phyloP scores from a whole-genome alignment of 106 monocot species.

The Gastrodia elata region DNA sequence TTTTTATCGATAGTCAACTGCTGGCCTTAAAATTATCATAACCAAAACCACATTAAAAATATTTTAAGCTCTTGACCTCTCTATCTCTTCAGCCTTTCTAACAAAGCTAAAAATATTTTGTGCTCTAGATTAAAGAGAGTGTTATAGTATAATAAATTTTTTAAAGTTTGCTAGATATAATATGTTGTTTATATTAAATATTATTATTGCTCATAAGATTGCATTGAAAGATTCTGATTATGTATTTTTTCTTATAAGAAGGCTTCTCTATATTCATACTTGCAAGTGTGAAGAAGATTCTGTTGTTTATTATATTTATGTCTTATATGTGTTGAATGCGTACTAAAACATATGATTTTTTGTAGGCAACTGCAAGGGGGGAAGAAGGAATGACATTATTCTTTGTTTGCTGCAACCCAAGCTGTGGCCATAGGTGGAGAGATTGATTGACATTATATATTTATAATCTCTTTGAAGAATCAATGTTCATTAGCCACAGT shows the following conservation, averaged over 20 bases:
- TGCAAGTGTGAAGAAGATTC: background rate
- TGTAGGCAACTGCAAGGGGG: constrained; percentile 26
- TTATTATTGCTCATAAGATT: background rate
- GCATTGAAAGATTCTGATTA: background rate
- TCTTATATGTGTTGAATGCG: background rate
- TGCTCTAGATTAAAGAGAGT: too few species aligned
- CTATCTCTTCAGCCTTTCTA: too few species aligned
- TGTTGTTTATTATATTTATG: background rate
- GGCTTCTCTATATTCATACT: too few species aligned
- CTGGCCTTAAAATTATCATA: too few species aligned
- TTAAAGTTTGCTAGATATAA: background rate
- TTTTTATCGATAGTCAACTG: too few species aligned
- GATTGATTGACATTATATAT: constrained; percentile 7
- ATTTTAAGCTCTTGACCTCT: too few species aligned
- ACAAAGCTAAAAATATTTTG: too few species aligned
- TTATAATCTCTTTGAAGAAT: too few species aligned
- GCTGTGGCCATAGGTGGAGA: constrained; percentile 9
- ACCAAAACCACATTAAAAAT: too few species aligned
- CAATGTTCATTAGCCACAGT: too few species aligned
- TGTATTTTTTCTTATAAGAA: too few species aligned
- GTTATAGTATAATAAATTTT: too few species aligned
- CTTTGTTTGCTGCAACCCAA: constrained; percentile 15
- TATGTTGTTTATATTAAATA: background rate
- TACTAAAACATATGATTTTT: background rate
- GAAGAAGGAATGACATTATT: constrained; percentile 29